Percentiles rank a stretch among this genome's conserved stretches.
Evolutionary conservation across 176 grass and related monocot genomes (phyloP).

Genomic region (Pontederia crassipes): DNA sequence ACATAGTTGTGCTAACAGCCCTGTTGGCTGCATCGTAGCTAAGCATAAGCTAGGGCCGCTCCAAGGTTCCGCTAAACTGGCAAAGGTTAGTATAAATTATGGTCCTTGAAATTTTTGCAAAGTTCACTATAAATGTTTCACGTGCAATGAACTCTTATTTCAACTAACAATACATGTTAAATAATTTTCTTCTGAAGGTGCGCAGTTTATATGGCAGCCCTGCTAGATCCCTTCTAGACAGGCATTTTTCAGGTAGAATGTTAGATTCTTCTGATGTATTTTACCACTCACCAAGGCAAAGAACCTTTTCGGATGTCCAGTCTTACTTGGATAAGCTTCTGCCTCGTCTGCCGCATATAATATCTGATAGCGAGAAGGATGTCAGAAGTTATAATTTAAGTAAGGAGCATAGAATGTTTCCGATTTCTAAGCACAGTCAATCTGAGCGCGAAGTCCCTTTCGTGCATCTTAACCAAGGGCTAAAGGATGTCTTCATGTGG

Average conservation of each 20-base stretch:
- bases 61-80: conserved; percentile 46
- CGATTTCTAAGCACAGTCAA: conserved; percentile 41
- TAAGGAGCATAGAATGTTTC: conserved; percentile 31
- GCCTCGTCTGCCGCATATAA: conserved; percentile 39
- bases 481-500: conserved; percentile 91
- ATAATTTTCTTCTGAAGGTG: conserved; percentile 44
- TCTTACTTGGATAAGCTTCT: conserved; percentile 63
- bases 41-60: conserved; percentile 47
- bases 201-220: conserved; percentile 76
- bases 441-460: conserved; percentile 35
- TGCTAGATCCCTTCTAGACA: conserved; percentile 45
- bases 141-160: background rate
- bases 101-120: no score
- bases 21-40: conserved; percentile 56
- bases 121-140: no score
- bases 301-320: conserved; percentile 59
- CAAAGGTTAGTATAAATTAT: conserved; percentile 45
- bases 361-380: conserved; percentile 39
- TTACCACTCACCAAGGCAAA: conserved; percentile 45
- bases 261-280: conserved; percentile 65
- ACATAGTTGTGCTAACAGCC: conserved; percentile 71
- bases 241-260: conserved; percentile 29
- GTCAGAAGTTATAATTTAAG: conserved; percentile 16
- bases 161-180: background rate
- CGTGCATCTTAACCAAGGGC: conserved; percentile 31